Conservation (phyloP, 495 filamentous ascomycete genomes). For the Penicillium coprophilum region DNA sequence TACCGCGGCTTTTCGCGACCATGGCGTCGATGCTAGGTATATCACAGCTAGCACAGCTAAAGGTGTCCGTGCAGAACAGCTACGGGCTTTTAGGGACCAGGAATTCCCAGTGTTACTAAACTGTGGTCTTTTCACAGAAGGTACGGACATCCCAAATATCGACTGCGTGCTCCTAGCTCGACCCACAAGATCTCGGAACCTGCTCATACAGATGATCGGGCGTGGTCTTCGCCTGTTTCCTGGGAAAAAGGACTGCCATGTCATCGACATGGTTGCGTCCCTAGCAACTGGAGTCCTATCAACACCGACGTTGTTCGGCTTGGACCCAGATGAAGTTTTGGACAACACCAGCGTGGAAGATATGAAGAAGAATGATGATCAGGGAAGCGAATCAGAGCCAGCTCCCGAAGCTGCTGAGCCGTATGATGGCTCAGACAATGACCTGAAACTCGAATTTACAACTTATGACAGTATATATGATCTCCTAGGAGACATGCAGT, state of each 20-base stretch:
- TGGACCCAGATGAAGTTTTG: slow-evolving; percentile 82
- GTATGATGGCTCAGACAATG: slow-evolving; percentile 15
- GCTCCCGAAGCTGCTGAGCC: neutral
- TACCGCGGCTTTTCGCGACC: slow-evolving; percentile 69
- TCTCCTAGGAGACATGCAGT: slow-evolving; percentile 76
- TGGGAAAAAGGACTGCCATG: slow-evolving; percentile 84
- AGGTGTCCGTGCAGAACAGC: slow-evolving; percentile 58
- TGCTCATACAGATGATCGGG: slow-evolving; percentile 97
- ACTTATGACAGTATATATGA: slow-evolving; percentile 89
- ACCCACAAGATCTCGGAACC: slow-evolving; percentile 84
- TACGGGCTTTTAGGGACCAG: slow-evolving; percentile 71
- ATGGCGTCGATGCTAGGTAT: slow-evolving; percentile 79
- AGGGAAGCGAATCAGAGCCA: slow-evolving; percentile 1
- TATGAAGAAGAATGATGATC: slow-evolving; percentile 46
- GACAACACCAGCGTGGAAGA: slow-evolving; percentile 56
- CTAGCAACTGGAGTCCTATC: slow-evolving; percentile 80
- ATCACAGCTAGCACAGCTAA: slow-evolving; percentile 77
- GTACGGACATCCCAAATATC: slow-evolving; percentile 95
- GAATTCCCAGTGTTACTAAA: slow-evolving; percentile 89
- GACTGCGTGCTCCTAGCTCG: slow-evolving; percentile 89
- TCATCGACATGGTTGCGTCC: slow-evolving; percentile 94
- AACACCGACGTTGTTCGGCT: slow-evolving; percentile 87
- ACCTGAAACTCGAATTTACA: slow-evolving; percentile 59
- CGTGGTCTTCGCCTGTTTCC: slow-evolving; percentile 81
- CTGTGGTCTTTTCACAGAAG: slow-evolving; percentile 95